These are phyloP conservation scores for Kwoniella shivajii DNA, from an alignment of 1,284 basidiomycete genomes.

Conservation along the genomic window DNA sequence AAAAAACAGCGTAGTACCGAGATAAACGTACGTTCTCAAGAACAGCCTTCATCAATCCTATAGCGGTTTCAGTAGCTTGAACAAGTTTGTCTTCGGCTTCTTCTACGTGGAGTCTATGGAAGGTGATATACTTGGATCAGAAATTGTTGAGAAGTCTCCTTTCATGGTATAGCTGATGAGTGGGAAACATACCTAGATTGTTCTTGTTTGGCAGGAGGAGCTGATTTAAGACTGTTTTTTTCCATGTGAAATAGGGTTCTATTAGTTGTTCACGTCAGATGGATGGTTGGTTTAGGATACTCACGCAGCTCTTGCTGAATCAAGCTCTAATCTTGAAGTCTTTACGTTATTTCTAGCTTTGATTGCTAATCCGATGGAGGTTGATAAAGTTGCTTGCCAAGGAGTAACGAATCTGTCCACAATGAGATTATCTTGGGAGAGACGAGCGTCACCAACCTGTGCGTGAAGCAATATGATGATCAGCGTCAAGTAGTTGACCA, in stretches of 20 bases:
- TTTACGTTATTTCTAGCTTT: constrained; percentile 88
- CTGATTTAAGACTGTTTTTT: constrained; percentile 68
- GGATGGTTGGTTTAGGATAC: constrained; percentile 13
- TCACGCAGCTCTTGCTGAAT: constrained; percentile 63
- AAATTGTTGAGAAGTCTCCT: not conserved
- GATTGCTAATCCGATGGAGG: constrained; percentile 80
- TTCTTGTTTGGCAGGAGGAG: constrained; percentile 74
- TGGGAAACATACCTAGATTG: constrained; percentile 64
- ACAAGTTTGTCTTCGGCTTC: constrained; percentile 95
- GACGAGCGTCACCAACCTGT: constrained; percentile 74
- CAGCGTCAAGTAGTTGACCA: too few species aligned
- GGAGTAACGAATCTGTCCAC: constrained; percentile 76
- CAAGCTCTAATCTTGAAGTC: constrained; percentile 74
- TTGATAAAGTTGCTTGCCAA: constrained; percentile 86
- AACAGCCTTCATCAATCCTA: constrained; percentile 96
- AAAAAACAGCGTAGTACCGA: not conserved
- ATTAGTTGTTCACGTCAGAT: not conserved
- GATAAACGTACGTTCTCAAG: constrained; percentile 77
- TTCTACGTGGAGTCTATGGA: constrained; percentile 68
- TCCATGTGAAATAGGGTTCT: not conserved
- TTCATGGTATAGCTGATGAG: not conserved
- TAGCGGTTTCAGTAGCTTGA: constrained; percentile 95
- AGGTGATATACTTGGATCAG: not conserved
- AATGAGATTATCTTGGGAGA: constrained; percentile 80
- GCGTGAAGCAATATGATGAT: not conserved